Percentiles rank a stretch among this genome's conserved stretches.
Conservation (phyloP, 257 asterid genomes). For the Fraxinus excelsior region DNA sequence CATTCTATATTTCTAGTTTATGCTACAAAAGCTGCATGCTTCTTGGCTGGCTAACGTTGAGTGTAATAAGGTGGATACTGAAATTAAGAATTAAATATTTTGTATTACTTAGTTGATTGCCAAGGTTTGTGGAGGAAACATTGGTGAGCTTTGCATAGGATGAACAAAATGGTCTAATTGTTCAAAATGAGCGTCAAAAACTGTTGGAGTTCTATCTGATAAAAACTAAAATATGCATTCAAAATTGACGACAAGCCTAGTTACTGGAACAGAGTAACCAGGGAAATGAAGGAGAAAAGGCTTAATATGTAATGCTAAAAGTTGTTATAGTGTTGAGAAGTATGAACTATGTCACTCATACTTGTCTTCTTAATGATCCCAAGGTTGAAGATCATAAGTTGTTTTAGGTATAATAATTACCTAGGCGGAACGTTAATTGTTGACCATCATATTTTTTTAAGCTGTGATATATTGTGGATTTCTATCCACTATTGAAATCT, state of each 20-base stretch:
- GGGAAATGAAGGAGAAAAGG: background rate
- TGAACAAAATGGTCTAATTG: background rate
- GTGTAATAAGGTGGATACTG: background rate
- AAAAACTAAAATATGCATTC: slow-evolving; percentile 1
- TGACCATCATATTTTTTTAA: slow-evolving; percentile 10
- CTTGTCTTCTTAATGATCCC: slow-evolving; percentile 2
- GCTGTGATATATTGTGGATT: slow-evolving; percentile 10
- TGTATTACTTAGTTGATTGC: background rate
- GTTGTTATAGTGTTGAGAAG: background rate
- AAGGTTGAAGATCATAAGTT: slow-evolving; percentile 8
- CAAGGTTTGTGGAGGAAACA: background rate
- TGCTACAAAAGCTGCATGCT: background rate
- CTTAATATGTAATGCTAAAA: background rate
- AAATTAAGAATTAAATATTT: background rate
- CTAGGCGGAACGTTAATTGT: background rate
- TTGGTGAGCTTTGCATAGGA: background rate
- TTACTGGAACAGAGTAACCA: background rate
- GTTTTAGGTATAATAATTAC: background rate
- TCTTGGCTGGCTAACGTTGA: background rate
- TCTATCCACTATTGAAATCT: background rate
- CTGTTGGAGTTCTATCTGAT: background rate
- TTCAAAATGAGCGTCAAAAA: background rate
- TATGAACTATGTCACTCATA: background rate
- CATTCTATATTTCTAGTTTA: background rate
- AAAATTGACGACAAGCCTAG: background rate